Evolutionary conservation across 2,329 filamentous ascomycete species (phyloP), one percentile per base, ranked within the genome.

Genomic region (Ascochyta fabae): DNA sequence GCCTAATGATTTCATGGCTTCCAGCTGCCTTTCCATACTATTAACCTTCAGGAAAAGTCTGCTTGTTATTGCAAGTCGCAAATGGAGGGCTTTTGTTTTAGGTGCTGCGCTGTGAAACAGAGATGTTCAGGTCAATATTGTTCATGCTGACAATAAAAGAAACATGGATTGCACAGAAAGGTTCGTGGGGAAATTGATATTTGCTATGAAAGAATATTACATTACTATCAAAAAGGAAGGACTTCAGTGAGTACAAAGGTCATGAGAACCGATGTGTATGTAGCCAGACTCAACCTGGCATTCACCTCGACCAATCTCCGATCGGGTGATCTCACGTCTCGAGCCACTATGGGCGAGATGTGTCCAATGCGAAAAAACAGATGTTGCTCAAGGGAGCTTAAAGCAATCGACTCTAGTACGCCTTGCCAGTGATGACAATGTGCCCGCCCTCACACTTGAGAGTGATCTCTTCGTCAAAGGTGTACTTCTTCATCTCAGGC

Each of bases 391-490:
- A 7, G 3, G 13, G 8, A 12, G 2, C 23, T 31, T 4, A 6
- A 35, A 13, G n/a, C 8, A 16, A 15, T 3, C 6, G 12, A 3
- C 7, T 15, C 23, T 48, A 54, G 31, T 44, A 48, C 10, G 39
- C 44, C 7, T 47, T 38, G 23, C 59, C 59, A 15, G 48, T 59
- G 22, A 59, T 31, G 16, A 61, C 50, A 23, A 61, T 56, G 15
- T 59, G 38, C 16, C 59, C 59, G 39, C 44, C 42, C 43, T 59
- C 59, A n/a, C 59, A 61, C 26, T 61, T 61, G 9, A 61, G 53
- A 19, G 41, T 61, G 9, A 61, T 49, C 33, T 61, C 56, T 6
- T 61, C 59, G 22, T 42, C 59, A 13, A 61, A 61, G 23, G 43
- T 51, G 43, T 59, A 59, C 8, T 40, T 55, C 23, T 55, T 46